A percentile compares a stretch with the other conserved stretches of the same genome.
Conservation (phyloP, 2,329 filamentous ascomycete species). For the Hortaea werneckii region DNA sequence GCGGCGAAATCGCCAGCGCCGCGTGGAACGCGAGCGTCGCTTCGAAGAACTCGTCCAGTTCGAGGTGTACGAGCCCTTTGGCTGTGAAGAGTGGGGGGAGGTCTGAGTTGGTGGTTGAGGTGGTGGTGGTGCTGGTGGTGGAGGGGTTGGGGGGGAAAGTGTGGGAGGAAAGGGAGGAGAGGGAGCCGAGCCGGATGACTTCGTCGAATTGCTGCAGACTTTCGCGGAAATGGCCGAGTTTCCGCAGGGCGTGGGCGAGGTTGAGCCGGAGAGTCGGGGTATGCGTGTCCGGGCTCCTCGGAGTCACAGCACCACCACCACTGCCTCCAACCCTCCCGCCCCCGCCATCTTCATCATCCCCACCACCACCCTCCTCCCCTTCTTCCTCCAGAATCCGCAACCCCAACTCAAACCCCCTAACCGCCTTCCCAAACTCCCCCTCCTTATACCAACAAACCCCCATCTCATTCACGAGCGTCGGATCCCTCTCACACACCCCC, state of each 20-base stretch:
- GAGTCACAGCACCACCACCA: constrained; percentile 50
- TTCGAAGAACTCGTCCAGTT: constrained; percentile 62
- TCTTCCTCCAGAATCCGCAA: constrained; percentile 45
- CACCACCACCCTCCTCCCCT: too few species aligned
- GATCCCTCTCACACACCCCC: constrained; percentile 71
- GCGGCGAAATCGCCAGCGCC: constrained; percentile 65
- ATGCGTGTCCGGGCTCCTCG: constrained; percentile 62
- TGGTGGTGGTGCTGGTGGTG: not conserved
- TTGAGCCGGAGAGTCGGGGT: constrained; percentile 82
- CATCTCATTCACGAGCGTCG: constrained; percentile 86
- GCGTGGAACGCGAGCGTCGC: constrained; percentile 78
- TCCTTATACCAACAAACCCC: constrained; percentile 95
- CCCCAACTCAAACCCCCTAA: constrained; percentile 66
- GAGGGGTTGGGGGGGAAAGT: too few species aligned
- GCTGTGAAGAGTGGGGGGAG: constrained; percentile 57
- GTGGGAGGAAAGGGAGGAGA: constrained; percentile 24
- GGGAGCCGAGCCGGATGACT: constrained; percentile 67
- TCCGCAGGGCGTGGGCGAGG: constrained; percentile 75
- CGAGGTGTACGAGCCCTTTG: constrained; percentile 75
- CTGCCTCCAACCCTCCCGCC: not conserved
- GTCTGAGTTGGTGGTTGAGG: too few species aligned
- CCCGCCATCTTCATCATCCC: not conserved
- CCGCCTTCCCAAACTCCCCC: constrained; percentile 63
- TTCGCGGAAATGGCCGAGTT: constrained; percentile 56
- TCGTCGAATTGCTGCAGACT: constrained; percentile 77